These are phyloP conservation scores for Salix dunnii DNA, from an alignment of 345 rosid species.

Conservation along the genomic window DNA sequence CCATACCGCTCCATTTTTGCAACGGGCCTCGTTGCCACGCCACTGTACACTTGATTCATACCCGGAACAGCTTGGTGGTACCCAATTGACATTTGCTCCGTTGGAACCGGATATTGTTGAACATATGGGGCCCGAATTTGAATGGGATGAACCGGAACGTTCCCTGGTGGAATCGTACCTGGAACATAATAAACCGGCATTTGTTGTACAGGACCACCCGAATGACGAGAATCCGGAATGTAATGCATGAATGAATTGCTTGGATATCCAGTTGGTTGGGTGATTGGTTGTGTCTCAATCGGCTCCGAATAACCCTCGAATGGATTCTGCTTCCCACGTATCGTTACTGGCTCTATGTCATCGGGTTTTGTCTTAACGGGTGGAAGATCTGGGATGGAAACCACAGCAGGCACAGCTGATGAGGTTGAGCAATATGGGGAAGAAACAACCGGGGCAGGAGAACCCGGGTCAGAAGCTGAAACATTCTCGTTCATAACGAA, in stretches of 20 bases:
- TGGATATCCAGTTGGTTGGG: conserved; percentile 39
- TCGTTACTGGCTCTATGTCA: conserved; percentile 25
- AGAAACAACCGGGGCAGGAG: conserved; percentile 69
- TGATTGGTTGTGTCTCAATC: conserved; percentile 32
- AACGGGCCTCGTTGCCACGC: conserved; percentile 38
- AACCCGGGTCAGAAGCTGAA: conserved; percentile 78
- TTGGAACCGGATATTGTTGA: conserved; percentile 44
- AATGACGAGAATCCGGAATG: conserved; percentile 46
- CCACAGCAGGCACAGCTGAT: conserved; percentile 41
- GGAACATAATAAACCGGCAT: conserved; percentile 68
- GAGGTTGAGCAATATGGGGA: conserved; percentile 68
- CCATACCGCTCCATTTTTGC: conserved; percentile 41
- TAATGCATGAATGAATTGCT: conserved; percentile 59
- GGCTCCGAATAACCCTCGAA: conserved; percentile 19
- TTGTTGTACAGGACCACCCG: conserved; percentile 41
- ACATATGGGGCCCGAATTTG: conserved; percentile 46
- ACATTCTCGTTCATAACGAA: conserved; percentile 44
- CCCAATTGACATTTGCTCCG: conserved; percentile 60
- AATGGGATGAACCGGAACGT: conserved; percentile 3
- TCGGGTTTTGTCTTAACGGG: conserved; percentile 68
- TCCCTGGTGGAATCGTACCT: conserved; percentile 41
- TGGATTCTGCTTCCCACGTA: conserved; percentile 22
- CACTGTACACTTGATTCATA: conserved; percentile 57
- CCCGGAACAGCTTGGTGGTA: conserved; percentile 54
- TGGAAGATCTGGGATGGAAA: conserved; percentile 64